These are phyloP conservation scores for Xylariomycetidae sp. DNA, from an alignment of 2,329 filamentous ascomycete species.

Conservation along the genomic window DNA sequence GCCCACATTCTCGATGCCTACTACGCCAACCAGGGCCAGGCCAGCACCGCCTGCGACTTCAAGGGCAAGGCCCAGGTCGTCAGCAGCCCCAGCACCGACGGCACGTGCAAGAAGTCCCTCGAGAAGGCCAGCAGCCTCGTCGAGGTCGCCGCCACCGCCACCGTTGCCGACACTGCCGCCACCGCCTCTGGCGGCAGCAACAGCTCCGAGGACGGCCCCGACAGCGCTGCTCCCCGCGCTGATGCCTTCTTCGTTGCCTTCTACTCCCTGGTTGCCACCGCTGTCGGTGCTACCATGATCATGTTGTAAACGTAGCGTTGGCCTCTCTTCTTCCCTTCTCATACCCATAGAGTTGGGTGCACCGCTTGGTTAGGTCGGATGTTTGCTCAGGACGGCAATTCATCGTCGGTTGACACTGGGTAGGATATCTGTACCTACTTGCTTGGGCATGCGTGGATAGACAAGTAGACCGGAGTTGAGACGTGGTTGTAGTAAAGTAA, in stretches of 20 bases:
- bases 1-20: slow-evolving; percentile 56
- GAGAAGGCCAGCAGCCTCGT: slow-evolving; percentile 39
- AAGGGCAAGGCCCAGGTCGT: slow-evolving; percentile 43
- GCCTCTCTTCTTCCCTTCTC: no score
- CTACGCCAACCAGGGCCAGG: slow-evolving; percentile 43
- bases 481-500: no score
- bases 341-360: no score
- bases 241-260: slow-evolving; percentile 33
- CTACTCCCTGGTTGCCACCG: slow-evolving; percentile 47
- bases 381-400: no score
- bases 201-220: slow-evolving; percentile 10
- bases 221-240: slow-evolving; percentile 28
- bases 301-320: no score
- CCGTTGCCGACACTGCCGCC: slow-evolving; percentile 10
- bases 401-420: no score
- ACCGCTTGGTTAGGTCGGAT: no score
- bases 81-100: slow-evolving; percentile 12
- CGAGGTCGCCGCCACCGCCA: slow-evolving; percentile 27
- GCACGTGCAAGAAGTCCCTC: slow-evolving; percentile 39
- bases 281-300: slow-evolving; percentile 47
- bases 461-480: no score
- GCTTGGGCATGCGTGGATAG: no score
- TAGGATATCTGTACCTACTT: no score
- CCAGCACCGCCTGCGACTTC: slow-evolving; percentile 51
- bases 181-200: slow-evolving; percentile 12